phyloP scores from a whole-genome alignment of 192 early-diverging fungal genomes.

The Linderina pennispora region DNA sequence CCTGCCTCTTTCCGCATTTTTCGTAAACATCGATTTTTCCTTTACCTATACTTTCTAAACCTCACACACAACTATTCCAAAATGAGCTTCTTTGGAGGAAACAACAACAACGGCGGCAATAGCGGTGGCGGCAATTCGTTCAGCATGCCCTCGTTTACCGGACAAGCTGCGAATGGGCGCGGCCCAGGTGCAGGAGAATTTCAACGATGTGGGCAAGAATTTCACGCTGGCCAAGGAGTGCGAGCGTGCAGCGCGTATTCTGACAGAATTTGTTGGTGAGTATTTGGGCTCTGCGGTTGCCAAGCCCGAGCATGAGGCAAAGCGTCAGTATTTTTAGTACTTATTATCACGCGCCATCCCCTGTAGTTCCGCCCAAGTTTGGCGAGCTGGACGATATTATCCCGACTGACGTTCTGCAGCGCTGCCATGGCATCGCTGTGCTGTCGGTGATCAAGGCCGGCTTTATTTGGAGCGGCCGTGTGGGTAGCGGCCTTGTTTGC shows the following conservation, averaged over 20 bases:
- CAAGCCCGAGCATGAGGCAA: background rate
- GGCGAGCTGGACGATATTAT: constrained; percentile 62
- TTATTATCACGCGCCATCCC: background rate
- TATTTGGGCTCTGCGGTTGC: background rate
- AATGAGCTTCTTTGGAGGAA: constrained; percentile 38
- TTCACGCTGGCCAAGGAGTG: constrained; percentile 45
- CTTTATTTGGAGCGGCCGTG: constrained; percentile 81
- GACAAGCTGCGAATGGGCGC: constrained; percentile 47
- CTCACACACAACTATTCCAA: background rate
- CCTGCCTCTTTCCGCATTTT: no score
- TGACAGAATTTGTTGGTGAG: constrained; percentile 31
- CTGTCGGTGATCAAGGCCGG: constrained; percentile 91
- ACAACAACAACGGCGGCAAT: constrained; percentile 2
- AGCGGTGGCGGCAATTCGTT: constrained; percentile 13
- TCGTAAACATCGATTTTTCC: no score
- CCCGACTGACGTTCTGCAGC: constrained; percentile 55
- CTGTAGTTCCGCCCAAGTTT: constrained; percentile 36
- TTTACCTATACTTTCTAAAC: background rate
- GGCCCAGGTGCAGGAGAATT: constrained; percentile 34
- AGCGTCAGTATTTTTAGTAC: background rate
- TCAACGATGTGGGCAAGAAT: constrained; percentile 31
- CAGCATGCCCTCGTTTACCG: constrained; percentile 28
- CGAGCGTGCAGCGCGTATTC: constrained; percentile 40
- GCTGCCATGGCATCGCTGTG: constrained; percentile 88
- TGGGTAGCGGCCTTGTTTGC: constrained; percentile 82